Evolutionary conservation across 495 filamentous ascomycete species (phyloP).

Genomic region (Penicillium manginii): DNA sequence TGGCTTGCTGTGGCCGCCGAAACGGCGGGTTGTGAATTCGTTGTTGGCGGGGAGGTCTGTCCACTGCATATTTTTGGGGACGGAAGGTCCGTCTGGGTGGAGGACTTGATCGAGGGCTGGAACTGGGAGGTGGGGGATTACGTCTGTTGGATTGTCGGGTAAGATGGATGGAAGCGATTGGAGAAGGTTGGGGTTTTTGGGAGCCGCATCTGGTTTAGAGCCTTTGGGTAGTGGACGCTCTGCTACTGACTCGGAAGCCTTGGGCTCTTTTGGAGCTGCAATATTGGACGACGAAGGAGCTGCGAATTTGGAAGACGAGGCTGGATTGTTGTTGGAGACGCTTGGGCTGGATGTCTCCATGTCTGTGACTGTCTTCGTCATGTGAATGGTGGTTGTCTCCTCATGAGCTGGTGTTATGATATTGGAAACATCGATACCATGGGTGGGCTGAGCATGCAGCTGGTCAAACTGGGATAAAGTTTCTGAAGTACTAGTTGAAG

Average conservation of each 20-base stretch:
- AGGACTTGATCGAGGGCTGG: conserved; percentile 15
- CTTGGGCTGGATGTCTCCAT: background rate
- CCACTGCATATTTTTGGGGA: conserved; percentile 28
- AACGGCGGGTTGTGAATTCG: conserved; percentile 28
- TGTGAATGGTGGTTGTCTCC: conserved; percentile 16
- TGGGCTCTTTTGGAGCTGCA: no score
- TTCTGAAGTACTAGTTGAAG: background rate
- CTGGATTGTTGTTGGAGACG: conserved; percentile 6
- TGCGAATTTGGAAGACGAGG: background rate
- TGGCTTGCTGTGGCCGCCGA: conserved; percentile 34
- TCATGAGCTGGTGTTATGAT: conserved; percentile 4
- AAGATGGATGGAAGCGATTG: conserved; percentile 12
- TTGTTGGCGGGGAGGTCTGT: conserved; percentile 27
- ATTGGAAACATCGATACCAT: background rate
- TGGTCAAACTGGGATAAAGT: background rate
- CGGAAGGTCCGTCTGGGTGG: background rate
- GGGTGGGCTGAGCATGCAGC: background rate
- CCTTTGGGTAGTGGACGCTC: background rate
- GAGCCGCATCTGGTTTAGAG: background rate
- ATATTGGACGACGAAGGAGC: background rate
- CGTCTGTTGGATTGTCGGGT: conserved; percentile 11
- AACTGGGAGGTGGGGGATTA: conserved; percentile 13
- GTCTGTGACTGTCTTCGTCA: conserved; percentile 17
- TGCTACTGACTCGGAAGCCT: no score
- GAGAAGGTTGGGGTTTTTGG: background rate